Evolutionary conservation across 2,329 filamentous ascomycete genomes (phyloP).

Genomic region (Ascochyta fabae): DNA sequence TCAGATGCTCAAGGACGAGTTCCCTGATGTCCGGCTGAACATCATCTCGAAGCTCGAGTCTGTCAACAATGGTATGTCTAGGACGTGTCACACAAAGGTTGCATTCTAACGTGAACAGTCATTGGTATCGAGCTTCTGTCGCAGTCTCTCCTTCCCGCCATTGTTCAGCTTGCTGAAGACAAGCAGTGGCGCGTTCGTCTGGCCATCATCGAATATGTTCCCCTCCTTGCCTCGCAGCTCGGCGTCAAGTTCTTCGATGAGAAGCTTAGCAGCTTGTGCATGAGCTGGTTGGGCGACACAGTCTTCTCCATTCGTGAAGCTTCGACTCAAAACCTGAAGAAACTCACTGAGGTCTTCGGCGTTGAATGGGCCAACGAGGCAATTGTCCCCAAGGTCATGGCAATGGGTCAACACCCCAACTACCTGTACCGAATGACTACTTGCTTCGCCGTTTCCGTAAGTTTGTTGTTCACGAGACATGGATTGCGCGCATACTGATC

Average conservation of each 20-base stretch:
- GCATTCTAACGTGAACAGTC: conserved; percentile 60
- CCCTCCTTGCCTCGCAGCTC: conserved; percentile 90
- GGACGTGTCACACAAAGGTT: background rate
- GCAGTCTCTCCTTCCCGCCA: conserved; percentile 93
- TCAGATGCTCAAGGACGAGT: conserved; percentile 99
- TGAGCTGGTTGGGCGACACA: conserved; percentile 98
- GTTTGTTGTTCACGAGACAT: conserved; percentile 46
- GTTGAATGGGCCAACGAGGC: conserved; percentile 97
- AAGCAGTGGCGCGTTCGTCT: conserved; percentile 99
- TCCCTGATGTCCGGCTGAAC: conserved; percentile 95
- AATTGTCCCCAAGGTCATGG: conserved; percentile 98
- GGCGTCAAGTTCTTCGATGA: conserved; percentile 98
- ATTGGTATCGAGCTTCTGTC: conserved; percentile 98
- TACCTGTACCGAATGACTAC: conserved; percentile 99
- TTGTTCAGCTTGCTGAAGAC: conserved; percentile 96
- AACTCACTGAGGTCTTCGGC: conserved; percentile 97
- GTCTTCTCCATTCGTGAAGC: conserved; percentile 99
- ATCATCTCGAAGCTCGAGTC: conserved; percentile 99
- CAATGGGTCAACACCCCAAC: conserved; percentile 97
- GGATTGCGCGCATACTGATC: conserved; percentile 15
- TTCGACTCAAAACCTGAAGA: conserved; percentile 96
- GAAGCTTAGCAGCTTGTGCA: conserved; percentile 92
- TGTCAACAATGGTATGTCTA: conserved; percentile 82
- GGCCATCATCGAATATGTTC: conserved; percentile 99
- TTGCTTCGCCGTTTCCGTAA: conserved; percentile 97